Evolutionary conservation across 148 eudicot genomes (phyloP), one percentile per base, ranked within the genome.

Genomic region (Arbutus unedo): DNA sequence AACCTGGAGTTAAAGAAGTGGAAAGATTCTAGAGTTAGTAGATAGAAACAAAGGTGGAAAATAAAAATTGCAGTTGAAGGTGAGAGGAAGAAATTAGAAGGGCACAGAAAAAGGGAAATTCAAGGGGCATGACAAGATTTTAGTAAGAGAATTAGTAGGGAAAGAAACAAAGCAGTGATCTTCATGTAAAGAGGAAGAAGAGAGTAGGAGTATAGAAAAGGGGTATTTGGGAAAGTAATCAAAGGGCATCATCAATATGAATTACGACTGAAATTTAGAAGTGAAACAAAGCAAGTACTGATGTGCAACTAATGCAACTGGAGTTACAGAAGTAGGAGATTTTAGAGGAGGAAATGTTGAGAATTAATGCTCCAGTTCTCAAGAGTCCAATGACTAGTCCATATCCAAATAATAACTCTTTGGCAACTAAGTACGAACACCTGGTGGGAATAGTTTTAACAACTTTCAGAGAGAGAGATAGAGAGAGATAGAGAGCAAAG

Each of bases 361-460:
- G 21, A 80, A 80, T 10, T 19, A 70, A 11, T 10, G 57, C 66
- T 71, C 70, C 41, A 80, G 53, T 53, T 19, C 43, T 55, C 43
- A 56, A 57, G 70, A 62, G 72, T 21, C 57, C 45, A 81, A 68
- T 79, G 74, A 80, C 19, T 50, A 38, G 66, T 21, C 38, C 54
- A 71, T 43, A 9, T 72, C 77, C 62, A 11, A 10, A 66, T 81
- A 74, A n/a, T 81, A 7, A 44, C 71, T 44, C 44, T 57, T 47
- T 6, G 48, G 21, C 15, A n/a, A 81, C 53, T 44, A 44, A 71
- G 51, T 81, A 81, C 83, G 55, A 81, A 45, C 83, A 43, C 56
- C 48, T 21, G 79, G 4, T 31, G 10, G 77, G 79, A 57, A 80
- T 67, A 8, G 62, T 51, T 81, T 45, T 14, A 31, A 74, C 56